Evolutionary conservation across 73 alveolate species (phyloP), one percentile per base, ranked within the genome.

Genomic region (Durusdinium trenchii): DNA sequence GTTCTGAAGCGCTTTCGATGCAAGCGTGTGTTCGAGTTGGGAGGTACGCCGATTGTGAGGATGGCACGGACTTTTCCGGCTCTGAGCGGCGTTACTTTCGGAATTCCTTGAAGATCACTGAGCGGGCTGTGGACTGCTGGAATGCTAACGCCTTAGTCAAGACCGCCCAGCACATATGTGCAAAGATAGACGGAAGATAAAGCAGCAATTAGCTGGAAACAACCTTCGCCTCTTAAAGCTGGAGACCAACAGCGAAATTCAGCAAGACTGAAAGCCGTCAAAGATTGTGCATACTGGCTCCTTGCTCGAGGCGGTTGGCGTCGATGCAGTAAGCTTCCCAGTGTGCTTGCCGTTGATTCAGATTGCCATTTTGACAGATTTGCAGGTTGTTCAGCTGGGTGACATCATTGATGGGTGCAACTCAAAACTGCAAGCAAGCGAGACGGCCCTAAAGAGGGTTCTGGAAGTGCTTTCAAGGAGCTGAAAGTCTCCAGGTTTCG

Each of bases 1-100:
- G 84, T 23, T 26, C 40, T 73, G n/a, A 4, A 50, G 84, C 51
- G 14, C 26, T 30, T 32, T 16, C 45, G 79, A 1, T 64, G 26
- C 45, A 42, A n/a, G n/a, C n/a, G n/a, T 71, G 48, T 71, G 6
- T 51, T 32, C 3, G 52, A 18, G 16, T 6, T 45, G 62, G 32
- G 67, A 87, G 95, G 95, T 91, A 91, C 35, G 98, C 98, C 26
- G 98, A 91, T n/a, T 64, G 89, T 42, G 98, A 67, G n/a, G 98
- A 91, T 71, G 98, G 98, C 78, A 91, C 98, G 10, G 98, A 91
- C 81, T 91, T 91, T 46, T 69, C 98, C 18, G 98, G 98, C 57
- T 9, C 26, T n/a, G 98, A 91, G 64, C 69, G 48, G 42, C 98
- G 98, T 35, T 50, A 91, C 75, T 91, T 91, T 38, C 98, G 98